Percentiles rank a stretch among this genome's conserved stretches.
Conservation (phyloP, 805 yeast genomes). For the Candida nonsorbophila region DNA sequence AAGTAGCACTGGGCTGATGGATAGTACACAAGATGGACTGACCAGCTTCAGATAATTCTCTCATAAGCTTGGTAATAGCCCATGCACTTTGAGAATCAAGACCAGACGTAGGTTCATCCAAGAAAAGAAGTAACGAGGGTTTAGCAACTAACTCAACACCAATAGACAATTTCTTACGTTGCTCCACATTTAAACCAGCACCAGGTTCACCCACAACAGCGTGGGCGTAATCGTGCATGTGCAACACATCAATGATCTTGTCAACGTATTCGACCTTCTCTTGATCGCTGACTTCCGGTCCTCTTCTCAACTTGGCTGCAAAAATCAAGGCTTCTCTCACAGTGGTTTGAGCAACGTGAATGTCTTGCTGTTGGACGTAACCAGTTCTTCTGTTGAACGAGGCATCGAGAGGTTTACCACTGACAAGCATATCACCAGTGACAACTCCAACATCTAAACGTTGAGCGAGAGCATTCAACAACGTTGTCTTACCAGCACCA, state of each 20-base stretch:
- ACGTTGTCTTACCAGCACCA: slow-evolving; percentile 82
- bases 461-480: slow-evolving; percentile 66
- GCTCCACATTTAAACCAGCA: slow-evolving; percentile 46
- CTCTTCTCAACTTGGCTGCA: slow-evolving; percentile 69
- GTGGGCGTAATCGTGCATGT: slow-evolving; percentile 66
- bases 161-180: slow-evolving; percentile 35
- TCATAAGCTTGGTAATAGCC: slow-evolving; percentile 49
- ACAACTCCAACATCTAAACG: slow-evolving; percentile 25
- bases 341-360: slow-evolving; percentile 62
- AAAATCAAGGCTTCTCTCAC: slow-evolving; percentile 71
- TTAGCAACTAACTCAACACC: slow-evolving; percentile 39
- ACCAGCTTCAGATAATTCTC: slow-evolving; percentile 38
- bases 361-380: slow-evolving; percentile 75
- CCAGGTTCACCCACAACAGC: slow-evolving; percentile 76
- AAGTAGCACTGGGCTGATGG: slow-evolving; percentile 48
- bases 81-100: slow-evolving; percentile 54
- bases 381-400: slow-evolving; percentile 77
- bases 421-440: slow-evolving; percentile 50
- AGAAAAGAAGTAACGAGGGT: slow-evolving; percentile 40
- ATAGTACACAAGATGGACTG: slow-evolving; percentile 71
- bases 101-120: slow-evolving; percentile 64
- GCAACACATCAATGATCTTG: slow-evolving; percentile 58
- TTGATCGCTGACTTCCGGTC: slow-evolving; percentile 43
- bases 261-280: slow-evolving; percentile 69
- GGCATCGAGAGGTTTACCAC: slow-evolving; percentile 56